Percentiles rank a stretch among this genome's conserved stretches.
These are phyloP conservation scores for Fusarium miscanthi DNA, from an alignment of 2,329 filamentous ascomycete species.

Conservation along the genomic window DNA sequence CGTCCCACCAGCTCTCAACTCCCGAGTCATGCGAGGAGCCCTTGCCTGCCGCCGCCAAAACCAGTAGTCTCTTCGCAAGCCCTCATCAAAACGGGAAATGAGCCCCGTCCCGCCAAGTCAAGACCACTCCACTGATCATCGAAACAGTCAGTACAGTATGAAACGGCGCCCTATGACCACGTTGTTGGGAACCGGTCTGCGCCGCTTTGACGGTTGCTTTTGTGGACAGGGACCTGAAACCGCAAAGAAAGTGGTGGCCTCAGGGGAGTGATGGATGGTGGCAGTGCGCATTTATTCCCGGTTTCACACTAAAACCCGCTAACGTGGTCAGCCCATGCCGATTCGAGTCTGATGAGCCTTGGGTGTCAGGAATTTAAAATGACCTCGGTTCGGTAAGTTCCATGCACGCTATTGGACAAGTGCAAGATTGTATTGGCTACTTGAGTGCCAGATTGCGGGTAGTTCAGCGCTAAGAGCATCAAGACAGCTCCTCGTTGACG, in stretches of 20 bases:
- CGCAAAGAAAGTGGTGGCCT: neutral
- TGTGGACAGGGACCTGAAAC: slow-evolving; percentile 20
- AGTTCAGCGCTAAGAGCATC: neutral
- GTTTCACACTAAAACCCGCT: slow-evolving; percentile 8
- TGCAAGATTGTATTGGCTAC: neutral
- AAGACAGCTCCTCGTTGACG: neutral
- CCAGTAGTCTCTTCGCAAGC: slow-evolving; percentile 3
- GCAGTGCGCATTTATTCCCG: slow-evolving; percentile 11
- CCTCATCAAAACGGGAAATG: slow-evolving; percentile 14
- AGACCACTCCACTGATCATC: slow-evolving; percentile 15
- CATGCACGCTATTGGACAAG: neutral
- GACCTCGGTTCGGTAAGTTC: slow-evolving; percentile 3
- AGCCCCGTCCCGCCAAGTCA: neutral
- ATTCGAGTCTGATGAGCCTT: neutral
- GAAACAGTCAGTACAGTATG: slow-evolving; percentile 12
- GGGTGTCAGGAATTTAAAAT: neutral
- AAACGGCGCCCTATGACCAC: slow-evolving; percentile 15
- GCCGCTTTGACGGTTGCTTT: slow-evolving; percentile 21
- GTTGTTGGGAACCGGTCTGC: neutral
- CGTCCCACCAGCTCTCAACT: neutral
- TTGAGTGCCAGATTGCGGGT: neutral
- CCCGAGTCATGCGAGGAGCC: slow-evolving; percentile 2
- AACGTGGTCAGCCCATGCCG: neutral
- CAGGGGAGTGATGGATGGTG: neutral
- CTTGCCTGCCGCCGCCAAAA: neutral